These are phyloP conservation scores for Ogataea naganishii DNA, from an alignment of 805 yeast species.

Conservation along the genomic window DNA sequence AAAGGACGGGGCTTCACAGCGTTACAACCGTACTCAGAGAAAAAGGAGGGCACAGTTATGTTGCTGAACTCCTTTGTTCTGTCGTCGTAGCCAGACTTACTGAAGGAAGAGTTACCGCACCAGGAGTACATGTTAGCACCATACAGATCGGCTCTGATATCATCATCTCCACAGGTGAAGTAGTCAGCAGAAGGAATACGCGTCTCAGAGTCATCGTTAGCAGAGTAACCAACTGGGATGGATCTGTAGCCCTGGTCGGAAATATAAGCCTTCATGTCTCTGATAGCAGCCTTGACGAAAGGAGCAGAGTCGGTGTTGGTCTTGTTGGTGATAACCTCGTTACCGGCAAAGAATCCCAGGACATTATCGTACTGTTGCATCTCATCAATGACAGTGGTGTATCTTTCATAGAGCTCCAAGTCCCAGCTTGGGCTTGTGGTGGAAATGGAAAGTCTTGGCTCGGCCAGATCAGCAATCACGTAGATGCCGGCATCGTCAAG, in stretches of 20 bases:
- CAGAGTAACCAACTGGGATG: conserved; percentile 91
- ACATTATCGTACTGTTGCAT: conserved; percentile 73
- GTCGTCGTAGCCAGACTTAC: conserved; percentile 56
- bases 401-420: conserved; percentile 60
- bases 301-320: conserved; percentile 87
- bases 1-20: conserved; percentile 64
- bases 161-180: conserved; percentile 72
- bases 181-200: conserved; percentile 75
- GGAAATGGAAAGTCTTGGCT: conserved; percentile 71
- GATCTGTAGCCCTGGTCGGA: conserved; percentile 52
- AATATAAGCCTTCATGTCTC: conserved; percentile 80
- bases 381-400: conserved; percentile 73
- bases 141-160: conserved; percentile 64
- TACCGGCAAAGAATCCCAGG: conserved; percentile 94
- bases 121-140: conserved; percentile 86
- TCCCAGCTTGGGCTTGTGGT: conserved; percentile 78
- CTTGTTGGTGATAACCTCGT: conserved; percentile 84
- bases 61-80: conserved; percentile 67
- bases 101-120: conserved; percentile 64
- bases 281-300: conserved; percentile 90
- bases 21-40: conserved; percentile 88
- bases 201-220: conserved; percentile 80
- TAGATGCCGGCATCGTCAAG: conserved; percentile 84
- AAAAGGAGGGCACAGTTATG: conserved; percentile 72
- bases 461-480: conserved; percentile 82